A percentile compares a stretch with the other conserved stretches of the same genome.
Conservation (phyloP, 225 moss, liverwort and hornwort species). For the Neckera pumila region DNA sequence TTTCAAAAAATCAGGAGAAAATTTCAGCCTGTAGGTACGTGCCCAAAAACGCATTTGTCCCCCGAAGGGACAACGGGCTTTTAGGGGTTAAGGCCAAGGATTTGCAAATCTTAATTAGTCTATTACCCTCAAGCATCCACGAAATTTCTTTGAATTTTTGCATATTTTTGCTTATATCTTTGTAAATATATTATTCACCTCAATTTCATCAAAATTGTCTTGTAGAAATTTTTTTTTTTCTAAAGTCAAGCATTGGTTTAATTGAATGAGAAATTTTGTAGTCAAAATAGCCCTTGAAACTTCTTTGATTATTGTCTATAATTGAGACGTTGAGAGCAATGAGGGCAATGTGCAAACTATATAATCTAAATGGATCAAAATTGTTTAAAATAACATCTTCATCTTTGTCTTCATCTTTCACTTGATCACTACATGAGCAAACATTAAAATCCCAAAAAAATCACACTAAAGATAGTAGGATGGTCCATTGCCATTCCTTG, state of each 20-base stretch:
- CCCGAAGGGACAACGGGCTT: too few species aligned
- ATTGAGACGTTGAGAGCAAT: rapidly evolving
- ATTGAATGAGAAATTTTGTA: neutral
- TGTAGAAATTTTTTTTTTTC: neutral
- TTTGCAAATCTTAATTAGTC: neutral
- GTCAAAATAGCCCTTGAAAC: neutral
- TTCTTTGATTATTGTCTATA: neutral
- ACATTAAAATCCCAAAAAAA: neutral
- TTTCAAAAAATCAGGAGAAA: too few species aligned
- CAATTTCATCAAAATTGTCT: neutral
- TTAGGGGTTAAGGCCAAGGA: neutral
- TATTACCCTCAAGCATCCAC: rapidly evolving
- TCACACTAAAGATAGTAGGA: rapidly evolving
- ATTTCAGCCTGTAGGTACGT: too few species aligned
- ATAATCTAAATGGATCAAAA: neutral
- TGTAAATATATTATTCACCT: neutral
- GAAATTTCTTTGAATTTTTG: too few species aligned
- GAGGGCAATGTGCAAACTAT: neutral
- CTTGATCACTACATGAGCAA: neutral
- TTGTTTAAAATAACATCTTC: neutral
- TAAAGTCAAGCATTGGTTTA: neutral
- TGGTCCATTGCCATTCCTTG: rapidly evolving
- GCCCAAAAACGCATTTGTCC: too few species aligned
- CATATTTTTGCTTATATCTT: neutral
- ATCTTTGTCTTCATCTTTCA: neutral